Conservation (phyloP, 2,329 filamentous ascomycete genomes). For the Venturia pyrina region DNA sequence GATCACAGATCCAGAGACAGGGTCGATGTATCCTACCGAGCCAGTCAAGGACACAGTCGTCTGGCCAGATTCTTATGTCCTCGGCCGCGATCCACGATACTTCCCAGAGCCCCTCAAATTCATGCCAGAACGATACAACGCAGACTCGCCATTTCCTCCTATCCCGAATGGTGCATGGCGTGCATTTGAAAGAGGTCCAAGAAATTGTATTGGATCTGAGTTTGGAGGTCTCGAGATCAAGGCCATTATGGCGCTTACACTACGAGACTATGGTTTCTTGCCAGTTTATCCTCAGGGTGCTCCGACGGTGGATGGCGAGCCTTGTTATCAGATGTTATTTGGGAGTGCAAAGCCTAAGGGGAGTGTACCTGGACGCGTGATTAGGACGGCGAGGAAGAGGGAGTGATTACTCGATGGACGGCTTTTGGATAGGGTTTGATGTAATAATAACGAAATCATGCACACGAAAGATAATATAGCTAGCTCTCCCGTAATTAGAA, state of each 20-base stretch:
- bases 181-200: conserved; percentile 44
- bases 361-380: conserved; percentile 6
- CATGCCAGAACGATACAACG: conserved; percentile 19
- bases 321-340: conserved; percentile 13
- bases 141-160: conserved; percentile 26
- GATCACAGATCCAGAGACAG: conserved; percentile 11
- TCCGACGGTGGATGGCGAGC: conserved; percentile 7
- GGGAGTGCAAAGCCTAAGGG: conserved; percentile 12
- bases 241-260: conserved; percentile 39
- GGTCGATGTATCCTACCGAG: conserved; percentile 17
- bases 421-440: neutral
- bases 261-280: conserved; percentile 41
- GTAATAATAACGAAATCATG: too few relatives aligned
- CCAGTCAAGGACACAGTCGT: neutral
- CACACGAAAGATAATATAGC: too few relatives aligned
- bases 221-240: conserved; percentile 44
- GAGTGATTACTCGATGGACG: neutral
- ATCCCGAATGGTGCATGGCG: conserved; percentile 33
- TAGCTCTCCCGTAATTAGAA: too few relatives aligned
- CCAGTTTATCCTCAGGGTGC: conserved; percentile 1
- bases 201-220: conserved; percentile 49
- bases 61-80: conserved; percentile 13
- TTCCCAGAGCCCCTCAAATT: conserved; percentile 19
- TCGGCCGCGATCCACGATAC: conserved; percentile 17
- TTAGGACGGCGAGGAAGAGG: neutral